Evolutionary conservation across 768 basidiomycete species (phyloP), one percentile per base, ranked within the genome.

Genomic region (Kwoniella mangroviensis): DNA sequence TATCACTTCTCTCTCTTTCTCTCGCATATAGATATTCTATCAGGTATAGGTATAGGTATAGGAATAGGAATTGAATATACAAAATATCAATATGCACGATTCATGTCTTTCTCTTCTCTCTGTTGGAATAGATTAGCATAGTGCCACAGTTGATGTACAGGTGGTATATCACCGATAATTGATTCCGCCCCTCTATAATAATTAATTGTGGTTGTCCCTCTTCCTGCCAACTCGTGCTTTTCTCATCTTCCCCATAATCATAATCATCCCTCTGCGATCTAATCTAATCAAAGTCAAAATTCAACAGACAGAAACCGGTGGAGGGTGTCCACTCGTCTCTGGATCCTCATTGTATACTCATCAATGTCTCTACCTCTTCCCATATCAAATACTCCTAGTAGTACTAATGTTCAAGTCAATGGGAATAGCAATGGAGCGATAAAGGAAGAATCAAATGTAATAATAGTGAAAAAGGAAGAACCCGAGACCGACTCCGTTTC

Each of bases 381-480:
- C 45, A 64, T 54, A 34, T 54, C 45, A 28, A 26, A 52, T 51
- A 49, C 34, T 40, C 15, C 24, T 41, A 55, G 40, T 41, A 55
- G n/a, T 62, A 62, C 15, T 40, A 24, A n/a, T 51, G 15, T 7
- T 13, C 42, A 43, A 43, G 42, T 13, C 42, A 43, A 62, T 52
- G 21, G 3, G 11, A 40, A 63, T 53, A 54, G 24, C 43, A 22
- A n/a, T 12, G 17, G 28, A 34, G 52, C 2, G 15, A 4, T 21
- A 15, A 53, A 34, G 17, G 2, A 45, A n/a, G 15, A 26, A n/a
- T n/a, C n/a, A n/a, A n/a, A n/a, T n/a, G n/a, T n/a, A n/a, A n/a
- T n/a, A 41, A 41, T 64, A 22, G 41, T 55, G 11, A 55, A 65
- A 24, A 65, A 65, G 53, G 63, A 65, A 56, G 58, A 42, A 22